phyloP scores from a whole-genome alignment of 768 basidiomycete genomes.

The Artomyces pyxidatus region DNA sequence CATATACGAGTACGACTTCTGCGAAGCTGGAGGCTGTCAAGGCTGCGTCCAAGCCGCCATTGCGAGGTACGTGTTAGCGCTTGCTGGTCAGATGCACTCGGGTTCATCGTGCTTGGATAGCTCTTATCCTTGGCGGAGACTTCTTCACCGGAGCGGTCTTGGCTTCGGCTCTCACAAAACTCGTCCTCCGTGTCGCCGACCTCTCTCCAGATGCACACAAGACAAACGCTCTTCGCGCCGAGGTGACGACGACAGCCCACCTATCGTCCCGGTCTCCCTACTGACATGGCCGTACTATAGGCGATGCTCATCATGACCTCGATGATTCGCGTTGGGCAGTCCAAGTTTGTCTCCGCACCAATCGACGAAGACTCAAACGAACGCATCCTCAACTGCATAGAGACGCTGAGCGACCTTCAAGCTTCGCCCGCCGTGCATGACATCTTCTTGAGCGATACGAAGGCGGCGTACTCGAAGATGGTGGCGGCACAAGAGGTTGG shows the following conservation, averaged over 20 bases:
- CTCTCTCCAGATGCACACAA: constrained; percentile 40
- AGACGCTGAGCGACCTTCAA: constrained; percentile 79
- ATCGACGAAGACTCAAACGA: constrained; percentile 98
- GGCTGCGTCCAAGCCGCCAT: constrained; percentile 81
- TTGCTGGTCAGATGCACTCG: background rate
- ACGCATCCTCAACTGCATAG: constrained; percentile 92
- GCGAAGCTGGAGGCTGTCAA: constrained; percentile 76
- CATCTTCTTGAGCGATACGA: constrained; percentile 80
- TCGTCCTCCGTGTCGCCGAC: constrained; percentile 68
- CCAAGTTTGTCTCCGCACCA: constrained; percentile 86
- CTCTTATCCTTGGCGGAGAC: constrained; percentile 88
- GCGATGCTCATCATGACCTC: constrained; percentile 99
- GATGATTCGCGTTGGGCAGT: constrained; percentile 93
- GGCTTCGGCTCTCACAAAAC: constrained; percentile 84
- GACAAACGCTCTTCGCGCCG: constrained; percentile 74
- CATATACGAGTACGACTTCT: constrained; percentile 57
- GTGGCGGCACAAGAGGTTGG: constrained; percentile 85
- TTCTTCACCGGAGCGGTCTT: constrained; percentile 94
- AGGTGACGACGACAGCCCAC: constrained; percentile 46
- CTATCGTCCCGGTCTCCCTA: background rate
- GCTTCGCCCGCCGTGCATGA: constrained; percentile 48
- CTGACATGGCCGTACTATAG: constrained; percentile 25
- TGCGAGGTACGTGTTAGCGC: constrained; percentile 51
- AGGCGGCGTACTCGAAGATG: constrained; percentile 91
- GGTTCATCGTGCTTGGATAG: constrained; percentile 36